phyloP scores from a whole-genome alignment of 2,329 filamentous ascomycete genomes.

The Bisporella sp. region DNA sequence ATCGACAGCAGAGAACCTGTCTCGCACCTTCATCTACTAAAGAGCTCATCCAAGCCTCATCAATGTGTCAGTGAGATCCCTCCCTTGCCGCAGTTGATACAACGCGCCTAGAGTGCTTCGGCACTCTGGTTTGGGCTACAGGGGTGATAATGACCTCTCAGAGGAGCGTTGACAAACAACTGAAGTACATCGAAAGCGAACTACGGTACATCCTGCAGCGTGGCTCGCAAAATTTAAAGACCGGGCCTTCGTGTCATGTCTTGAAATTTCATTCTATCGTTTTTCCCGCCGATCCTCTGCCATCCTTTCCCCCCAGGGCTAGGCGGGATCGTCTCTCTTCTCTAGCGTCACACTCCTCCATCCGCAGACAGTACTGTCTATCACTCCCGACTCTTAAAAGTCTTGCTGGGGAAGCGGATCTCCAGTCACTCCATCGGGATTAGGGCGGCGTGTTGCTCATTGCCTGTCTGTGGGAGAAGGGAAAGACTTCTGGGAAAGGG shows the following conservation, averaged over 20 bases:
- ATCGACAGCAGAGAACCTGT: too few species aligned
- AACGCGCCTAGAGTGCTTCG: neutral
- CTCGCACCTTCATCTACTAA: too few species aligned
- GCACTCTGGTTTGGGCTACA: neutral
- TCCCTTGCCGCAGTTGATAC: neutral
- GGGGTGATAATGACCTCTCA: conserved; percentile 8
- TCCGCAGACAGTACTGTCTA: too few species aligned
- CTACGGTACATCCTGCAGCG: conserved; percentile 6
- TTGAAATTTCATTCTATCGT: conserved; percentile 5
- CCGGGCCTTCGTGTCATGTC: conserved; percentile 4
- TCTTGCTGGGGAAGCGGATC: too few species aligned
- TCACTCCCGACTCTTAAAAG: too few species aligned
- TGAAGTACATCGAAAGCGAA: conserved; percentile 12
- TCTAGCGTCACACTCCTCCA: too few species aligned
- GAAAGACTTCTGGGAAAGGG: too few species aligned
- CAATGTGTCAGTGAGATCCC: neutral
- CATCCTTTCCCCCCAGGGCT: too few species aligned
- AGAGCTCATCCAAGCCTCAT: neutral
- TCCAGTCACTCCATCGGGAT: too few species aligned
- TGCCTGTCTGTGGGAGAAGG: too few species aligned
- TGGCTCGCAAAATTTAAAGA: conserved; percentile 4
- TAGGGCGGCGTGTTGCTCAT: too few species aligned
- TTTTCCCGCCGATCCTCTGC: conserved; percentile 1
- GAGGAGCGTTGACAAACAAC: conserved; percentile 6
- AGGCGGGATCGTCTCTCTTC: too few species aligned